Evolutionary conservation across 345 rosid species (phyloP).

Genomic region (Hypericum androsaemum): DNA sequence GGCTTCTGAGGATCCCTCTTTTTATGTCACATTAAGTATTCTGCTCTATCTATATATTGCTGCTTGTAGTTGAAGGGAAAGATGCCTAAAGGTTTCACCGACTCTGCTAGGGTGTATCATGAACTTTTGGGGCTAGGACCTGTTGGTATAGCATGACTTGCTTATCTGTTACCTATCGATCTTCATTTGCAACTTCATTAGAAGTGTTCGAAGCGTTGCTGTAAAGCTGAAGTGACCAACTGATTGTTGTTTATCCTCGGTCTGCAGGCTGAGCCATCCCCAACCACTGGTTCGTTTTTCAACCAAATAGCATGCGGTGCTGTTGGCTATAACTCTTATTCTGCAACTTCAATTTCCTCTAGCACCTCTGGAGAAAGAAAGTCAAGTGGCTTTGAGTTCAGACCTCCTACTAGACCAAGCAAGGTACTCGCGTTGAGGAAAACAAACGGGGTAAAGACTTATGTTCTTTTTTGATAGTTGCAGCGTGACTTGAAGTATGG

Average conservation of each 20-base stretch:
- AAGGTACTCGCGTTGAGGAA: constrained; percentile 42
- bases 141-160: constrained; percentile 4
- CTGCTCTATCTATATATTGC: constrained; percentile 9
- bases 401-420: constrained; percentile 54
- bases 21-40: constrained; percentile 13
- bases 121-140: constrained; percentile 1
- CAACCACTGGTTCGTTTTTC: constrained; percentile 77
- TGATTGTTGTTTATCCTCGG: constrained; percentile 11
- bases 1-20: constrained; percentile 8
- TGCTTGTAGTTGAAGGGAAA: constrained; percentile 6
- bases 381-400: constrained; percentile 62
- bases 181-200: background rate
- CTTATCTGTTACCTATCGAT: constrained; percentile 1
- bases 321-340: constrained; percentile 28
- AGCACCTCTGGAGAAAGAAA: constrained; percentile 35
- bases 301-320: constrained; percentile 41
- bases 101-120: background rate
- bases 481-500: background rate
- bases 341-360: constrained; percentile 30
- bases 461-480: background rate
- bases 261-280: constrained; percentile 90
- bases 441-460: background rate
- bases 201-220: background rate
- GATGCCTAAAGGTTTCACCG: constrained; percentile 8
- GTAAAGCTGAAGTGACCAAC: background rate